Conservation (phyloP, 441 rosid genomes). For the Sinapis alba region DNA sequence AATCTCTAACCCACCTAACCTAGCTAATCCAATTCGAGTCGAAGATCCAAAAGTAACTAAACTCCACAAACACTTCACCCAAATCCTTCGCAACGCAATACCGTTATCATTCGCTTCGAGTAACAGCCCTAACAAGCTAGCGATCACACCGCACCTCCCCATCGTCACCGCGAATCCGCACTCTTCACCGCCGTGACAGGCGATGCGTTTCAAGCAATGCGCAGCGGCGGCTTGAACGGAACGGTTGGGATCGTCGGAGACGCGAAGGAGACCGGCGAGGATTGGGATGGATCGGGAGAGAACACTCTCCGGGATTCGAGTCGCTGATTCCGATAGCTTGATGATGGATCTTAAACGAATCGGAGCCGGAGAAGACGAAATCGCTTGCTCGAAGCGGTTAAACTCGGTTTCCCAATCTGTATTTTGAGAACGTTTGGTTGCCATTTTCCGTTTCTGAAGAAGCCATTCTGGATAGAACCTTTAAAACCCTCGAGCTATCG, state of each 20-base stretch:
- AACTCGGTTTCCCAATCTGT: constrained; percentile 53
- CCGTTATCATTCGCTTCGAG: constrained; percentile 25
- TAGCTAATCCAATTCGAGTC: constrained; percentile 43
- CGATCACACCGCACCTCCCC: constrained; percentile 50
- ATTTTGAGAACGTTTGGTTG: not conserved
- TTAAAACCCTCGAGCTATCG: too few relatives aligned
- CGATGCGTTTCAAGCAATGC: constrained; percentile 54
- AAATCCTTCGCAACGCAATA: constrained; percentile 30
- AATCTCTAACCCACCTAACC: constrained; percentile 54
- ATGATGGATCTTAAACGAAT: constrained; percentile 45
- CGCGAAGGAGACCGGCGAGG: constrained; percentile 44
- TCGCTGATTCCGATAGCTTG: constrained; percentile 44
- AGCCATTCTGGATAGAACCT: not conserved
- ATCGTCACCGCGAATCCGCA: constrained; percentile 44
- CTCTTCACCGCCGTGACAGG: constrained; percentile 40
- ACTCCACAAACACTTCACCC: constrained; percentile 53
- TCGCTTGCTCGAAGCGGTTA: constrained; percentile 35
- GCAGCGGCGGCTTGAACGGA: constrained; percentile 46
- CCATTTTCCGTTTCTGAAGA: not conserved
- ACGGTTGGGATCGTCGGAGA: constrained; percentile 29
- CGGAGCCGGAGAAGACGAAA: constrained; percentile 42
- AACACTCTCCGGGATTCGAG: constrained; percentile 39
- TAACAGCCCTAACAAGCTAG: constrained; percentile 45
- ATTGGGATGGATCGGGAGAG: constrained; percentile 43
- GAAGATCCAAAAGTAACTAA: constrained; percentile 49